Conservation (phyloP, 176 grass and related monocot genomes). For the Eragrostis curvula region DNA sequence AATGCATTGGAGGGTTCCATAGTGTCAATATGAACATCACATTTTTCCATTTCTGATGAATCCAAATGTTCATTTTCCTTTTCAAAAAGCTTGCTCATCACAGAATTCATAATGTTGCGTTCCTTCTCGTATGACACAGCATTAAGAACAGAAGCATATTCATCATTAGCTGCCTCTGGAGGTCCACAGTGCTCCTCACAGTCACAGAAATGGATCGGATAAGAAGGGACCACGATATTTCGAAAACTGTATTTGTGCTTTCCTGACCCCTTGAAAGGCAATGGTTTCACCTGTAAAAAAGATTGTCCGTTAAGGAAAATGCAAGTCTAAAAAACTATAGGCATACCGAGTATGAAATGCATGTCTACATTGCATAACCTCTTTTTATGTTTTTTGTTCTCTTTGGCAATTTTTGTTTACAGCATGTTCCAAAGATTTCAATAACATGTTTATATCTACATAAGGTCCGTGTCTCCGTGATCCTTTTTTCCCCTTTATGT, state of each 20-base stretch:
- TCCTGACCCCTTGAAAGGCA: conserved; percentile 88
- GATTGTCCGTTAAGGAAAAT: conserved; percentile 19
- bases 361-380: conserved; percentile 4
- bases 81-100: conserved; percentile 84
- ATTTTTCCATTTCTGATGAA: conserved; percentile 38
- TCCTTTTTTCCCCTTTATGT: neutral
- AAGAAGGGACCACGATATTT: conserved; percentile 72
- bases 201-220: conserved; percentile 96
- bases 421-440: neutral
- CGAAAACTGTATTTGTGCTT: conserved; percentile 99
- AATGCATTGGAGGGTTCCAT: conserved; percentile 11
- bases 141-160: conserved; percentile 70
- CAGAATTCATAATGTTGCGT: conserved; percentile 79
- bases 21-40: neutral
- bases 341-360: conserved; percentile 4
- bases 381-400: conserved; percentile 18
- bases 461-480: neutral
- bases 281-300: conserved; percentile 62
- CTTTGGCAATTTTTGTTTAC: neutral
- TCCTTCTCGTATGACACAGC: conserved; percentile 78
- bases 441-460: neutral
- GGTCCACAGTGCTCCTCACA: conserved; percentile 92
- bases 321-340: neutral
- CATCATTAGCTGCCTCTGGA: conserved; percentile 63
- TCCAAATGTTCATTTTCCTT: conserved; percentile 51